Percentiles rank a stretch among this genome's conserved stretches.
These are phyloP conservation scores for Cubamyces sp. DNA, from an alignment of 768 basidiomycete species.

Conservation along the genomic window DNA sequence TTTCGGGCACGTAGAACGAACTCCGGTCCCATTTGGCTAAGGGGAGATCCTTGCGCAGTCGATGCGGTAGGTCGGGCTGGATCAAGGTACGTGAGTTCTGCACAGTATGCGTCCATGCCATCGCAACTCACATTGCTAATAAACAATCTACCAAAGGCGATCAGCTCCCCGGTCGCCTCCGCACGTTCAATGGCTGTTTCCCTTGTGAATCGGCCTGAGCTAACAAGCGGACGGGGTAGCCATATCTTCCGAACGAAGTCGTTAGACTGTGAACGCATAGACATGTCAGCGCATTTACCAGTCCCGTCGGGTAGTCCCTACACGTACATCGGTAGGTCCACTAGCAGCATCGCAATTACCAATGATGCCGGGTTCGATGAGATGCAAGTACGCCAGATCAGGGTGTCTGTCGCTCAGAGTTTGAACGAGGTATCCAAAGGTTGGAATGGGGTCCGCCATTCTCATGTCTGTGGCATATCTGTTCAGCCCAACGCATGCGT, in stretches of 20 bases:
- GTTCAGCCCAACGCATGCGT: not conserved
- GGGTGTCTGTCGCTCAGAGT: slow-evolving; percentile 2
- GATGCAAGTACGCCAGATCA: slow-evolving; percentile 34
- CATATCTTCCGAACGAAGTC: slow-evolving; percentile 33
- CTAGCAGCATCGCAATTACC: not conserved
- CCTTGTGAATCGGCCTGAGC: slow-evolving; percentile 29
- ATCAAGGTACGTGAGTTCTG: slow-evolving; percentile 8
- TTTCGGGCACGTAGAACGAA: slow-evolving; percentile 10
- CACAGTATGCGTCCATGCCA: not conserved
- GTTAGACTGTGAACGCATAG: slow-evolving; percentile 24
- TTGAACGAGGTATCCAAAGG: slow-evolving; percentile 45
- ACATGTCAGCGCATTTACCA: not conserved
- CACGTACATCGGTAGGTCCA: slow-evolving; percentile 1
- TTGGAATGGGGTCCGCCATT: slow-evolving; percentile 56
- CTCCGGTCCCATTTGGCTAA: slow-evolving; percentile 6
- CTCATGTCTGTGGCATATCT: slow-evolving; percentile 43
- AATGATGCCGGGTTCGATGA: slow-evolving; percentile 32
- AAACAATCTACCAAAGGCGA: slow-evolving; percentile 32
- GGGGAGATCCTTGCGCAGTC: slow-evolving; percentile 13
- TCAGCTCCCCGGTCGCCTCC: slow-evolving; percentile 24
- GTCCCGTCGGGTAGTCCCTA: not conserved
- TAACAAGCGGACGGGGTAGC: slow-evolving; percentile 27
- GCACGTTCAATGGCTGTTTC: slow-evolving; percentile 26
- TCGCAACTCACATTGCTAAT: slow-evolving; percentile 30
- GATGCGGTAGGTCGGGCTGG: slow-evolving; percentile 10